Evolutionary conservation across 75 land plant genomes (phyloP).

Genomic region (Selaginella moellendorffii): DNA sequence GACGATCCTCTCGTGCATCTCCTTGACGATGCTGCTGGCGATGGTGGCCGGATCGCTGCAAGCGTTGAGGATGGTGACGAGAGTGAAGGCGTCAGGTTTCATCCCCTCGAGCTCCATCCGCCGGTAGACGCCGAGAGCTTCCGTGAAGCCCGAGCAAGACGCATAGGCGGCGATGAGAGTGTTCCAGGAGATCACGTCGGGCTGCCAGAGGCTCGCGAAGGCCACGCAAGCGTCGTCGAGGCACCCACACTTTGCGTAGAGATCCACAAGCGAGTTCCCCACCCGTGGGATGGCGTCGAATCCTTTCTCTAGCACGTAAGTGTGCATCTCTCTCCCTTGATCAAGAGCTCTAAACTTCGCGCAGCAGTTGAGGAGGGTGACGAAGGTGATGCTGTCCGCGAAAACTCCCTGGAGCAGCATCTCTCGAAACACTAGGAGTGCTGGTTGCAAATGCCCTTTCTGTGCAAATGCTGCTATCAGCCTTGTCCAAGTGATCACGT

Average conservation of each 20-base stretch:
- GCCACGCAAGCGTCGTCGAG: not conserved
- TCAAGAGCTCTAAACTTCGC: not conserved
- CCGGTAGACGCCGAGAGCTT: not conserved
- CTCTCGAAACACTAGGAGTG: not conserved
- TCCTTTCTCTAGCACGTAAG: not conserved
- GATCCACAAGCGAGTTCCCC: not conserved
- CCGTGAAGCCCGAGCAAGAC: not conserved
- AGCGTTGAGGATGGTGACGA: not conserved
- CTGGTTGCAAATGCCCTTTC: not conserved
- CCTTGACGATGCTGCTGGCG: too few relatives aligned
- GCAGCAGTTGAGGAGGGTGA: not conserved
- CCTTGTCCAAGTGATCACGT: not conserved
- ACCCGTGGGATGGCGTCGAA: not conserved
- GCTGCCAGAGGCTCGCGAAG: not conserved
- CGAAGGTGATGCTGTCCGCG: not conserved
- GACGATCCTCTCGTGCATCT: not conserved
- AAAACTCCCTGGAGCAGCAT: not conserved
- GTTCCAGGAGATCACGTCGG: conserved; percentile 7
- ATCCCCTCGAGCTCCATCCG: conserved; percentile 4
- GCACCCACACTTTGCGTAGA: conserved; percentile 1
- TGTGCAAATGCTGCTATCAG: not conserved
- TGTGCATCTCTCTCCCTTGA: not conserved
- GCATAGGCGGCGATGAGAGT: not conserved
- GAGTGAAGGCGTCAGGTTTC: conserved; percentile 1
- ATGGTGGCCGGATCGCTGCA: not conserved